phyloP scores from a whole-genome alignment of 164 flowering plant genomes.

The Stephania japonica region DNA sequence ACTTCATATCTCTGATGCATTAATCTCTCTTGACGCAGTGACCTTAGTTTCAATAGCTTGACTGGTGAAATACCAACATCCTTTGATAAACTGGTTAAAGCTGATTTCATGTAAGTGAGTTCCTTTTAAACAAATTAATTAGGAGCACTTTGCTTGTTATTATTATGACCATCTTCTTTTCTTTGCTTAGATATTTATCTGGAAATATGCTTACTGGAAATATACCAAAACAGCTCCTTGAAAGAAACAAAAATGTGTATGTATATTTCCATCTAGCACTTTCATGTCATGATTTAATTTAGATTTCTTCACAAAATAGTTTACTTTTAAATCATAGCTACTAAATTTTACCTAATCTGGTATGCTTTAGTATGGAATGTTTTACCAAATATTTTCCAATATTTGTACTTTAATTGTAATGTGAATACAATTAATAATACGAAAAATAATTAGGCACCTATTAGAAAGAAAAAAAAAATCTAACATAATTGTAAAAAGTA shows the following conservation, averaged over 20 bases:
- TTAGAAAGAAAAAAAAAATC: too few species aligned
- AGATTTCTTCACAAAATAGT: not conserved
- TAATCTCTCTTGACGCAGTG: constrained; percentile 34
- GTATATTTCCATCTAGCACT: constrained; percentile 13
- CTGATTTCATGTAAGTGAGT: constrained; percentile 51
- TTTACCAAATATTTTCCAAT: too few species aligned
- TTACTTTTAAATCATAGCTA: too few species aligned
- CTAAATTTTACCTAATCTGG: too few species aligned
- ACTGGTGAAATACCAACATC: constrained; percentile 57
- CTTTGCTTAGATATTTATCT: constrained; percentile 46
- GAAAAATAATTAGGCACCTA: too few species aligned
- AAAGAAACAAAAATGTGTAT: constrained; percentile 54
- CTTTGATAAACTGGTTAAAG: constrained; percentile 31
- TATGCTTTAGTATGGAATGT: too few species aligned
- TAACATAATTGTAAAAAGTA: too few species aligned
- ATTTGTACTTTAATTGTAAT: too few species aligned
- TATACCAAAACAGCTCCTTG: constrained; percentile 46
- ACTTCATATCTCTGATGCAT: not conserved
- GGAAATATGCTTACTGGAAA: constrained; percentile 58
- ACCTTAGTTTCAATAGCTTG: constrained; percentile 63
- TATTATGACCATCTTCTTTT: not conserved
- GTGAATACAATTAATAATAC: too few species aligned
- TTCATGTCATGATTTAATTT: not conserved
- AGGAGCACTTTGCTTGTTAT: not conserved
- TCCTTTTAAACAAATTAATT: not conserved